phyloP scores from a whole-genome alignment of 108 stramenopile genomes.

The Nitzschia sp. region DNA sequence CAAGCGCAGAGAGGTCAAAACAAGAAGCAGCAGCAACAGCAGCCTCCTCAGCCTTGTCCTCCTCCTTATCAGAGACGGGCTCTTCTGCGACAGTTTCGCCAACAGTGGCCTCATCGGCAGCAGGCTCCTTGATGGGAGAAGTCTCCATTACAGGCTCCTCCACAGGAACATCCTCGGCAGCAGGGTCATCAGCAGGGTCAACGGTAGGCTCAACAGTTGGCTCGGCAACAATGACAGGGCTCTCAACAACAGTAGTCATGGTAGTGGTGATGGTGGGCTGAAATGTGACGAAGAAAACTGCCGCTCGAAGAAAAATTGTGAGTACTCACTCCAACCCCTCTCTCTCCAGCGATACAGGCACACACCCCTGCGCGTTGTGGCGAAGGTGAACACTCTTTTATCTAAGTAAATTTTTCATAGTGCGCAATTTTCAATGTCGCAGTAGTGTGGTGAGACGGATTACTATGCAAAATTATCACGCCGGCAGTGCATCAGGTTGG shows the following conservation, averaged over 20 bases:
- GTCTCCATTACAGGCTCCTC: conserved; percentile 4
- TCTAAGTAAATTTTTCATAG: no score
- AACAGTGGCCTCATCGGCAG: neutral
- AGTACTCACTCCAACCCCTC: no score
- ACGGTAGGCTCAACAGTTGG: neutral
- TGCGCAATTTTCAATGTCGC: no score
- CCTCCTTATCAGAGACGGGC: neutral
- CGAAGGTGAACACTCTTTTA: no score
- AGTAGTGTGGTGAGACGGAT: no score
- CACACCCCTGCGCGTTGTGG: no score
- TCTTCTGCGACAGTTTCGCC: conserved; percentile 3
- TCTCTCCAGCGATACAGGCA: no score
- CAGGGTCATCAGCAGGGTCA: neutral
- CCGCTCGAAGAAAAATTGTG: no score
- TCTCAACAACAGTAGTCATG: conserved; percentile 1
- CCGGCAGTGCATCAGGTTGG: no score
- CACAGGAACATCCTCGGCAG: neutral
- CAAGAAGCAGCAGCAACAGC: neutral
- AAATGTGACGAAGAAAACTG: neutral
- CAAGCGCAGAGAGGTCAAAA: conserved; percentile 4
- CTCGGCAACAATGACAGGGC: neutral
- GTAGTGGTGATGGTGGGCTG: neutral
- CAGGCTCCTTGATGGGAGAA: neutral
- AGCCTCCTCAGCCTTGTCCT: neutral
- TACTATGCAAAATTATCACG: no score